A percentile compares a stretch with the other conserved stretches of the same genome.
These are phyloP conservation scores for Boletus nobilissimus DNA, from an alignment of 1,284 basidiomycete species.

Conservation along the genomic window DNA sequence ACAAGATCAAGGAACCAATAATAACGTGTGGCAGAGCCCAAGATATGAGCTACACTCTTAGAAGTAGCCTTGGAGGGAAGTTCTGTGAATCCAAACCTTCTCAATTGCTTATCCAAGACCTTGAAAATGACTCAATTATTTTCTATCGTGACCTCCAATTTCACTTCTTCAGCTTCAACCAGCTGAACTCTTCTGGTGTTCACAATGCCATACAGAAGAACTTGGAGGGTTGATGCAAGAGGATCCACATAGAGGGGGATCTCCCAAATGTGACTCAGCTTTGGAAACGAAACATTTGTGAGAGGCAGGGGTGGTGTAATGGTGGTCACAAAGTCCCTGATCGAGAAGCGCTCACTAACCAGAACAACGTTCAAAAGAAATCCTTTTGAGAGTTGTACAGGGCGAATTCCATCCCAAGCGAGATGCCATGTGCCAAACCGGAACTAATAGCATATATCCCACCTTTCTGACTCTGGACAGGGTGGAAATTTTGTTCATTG, in stretches of 20 bases:
- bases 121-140: neutral
- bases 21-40: constrained; percentile 5
- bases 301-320: neutral
- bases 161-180: neutral
- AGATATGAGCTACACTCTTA: neutral
- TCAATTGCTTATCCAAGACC: constrained; percentile 2
- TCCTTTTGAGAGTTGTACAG: neutral
- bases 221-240: neutral
- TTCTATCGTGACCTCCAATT: neutral
- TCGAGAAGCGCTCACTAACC: neutral
- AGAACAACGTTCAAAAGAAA: neutral
- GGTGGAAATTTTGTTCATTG: neutral
- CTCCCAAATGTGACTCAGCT: neutral
- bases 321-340: constrained; percentile 5
- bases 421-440: constrained; percentile 8
- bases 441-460: constrained; percentile 2
- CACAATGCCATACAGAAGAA: neutral
- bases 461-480: neutral
- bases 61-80: neutral
- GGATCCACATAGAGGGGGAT: neutral
- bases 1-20: constrained; percentile 12
- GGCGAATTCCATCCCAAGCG: neutral
- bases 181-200: neutral
- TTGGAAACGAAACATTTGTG: constrained; percentile 3
- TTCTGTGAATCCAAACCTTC: neutral